Evolutionary conservation across 768 basidiomycete species (phyloP).

Genomic region (Leccinellum albellum): DNA sequence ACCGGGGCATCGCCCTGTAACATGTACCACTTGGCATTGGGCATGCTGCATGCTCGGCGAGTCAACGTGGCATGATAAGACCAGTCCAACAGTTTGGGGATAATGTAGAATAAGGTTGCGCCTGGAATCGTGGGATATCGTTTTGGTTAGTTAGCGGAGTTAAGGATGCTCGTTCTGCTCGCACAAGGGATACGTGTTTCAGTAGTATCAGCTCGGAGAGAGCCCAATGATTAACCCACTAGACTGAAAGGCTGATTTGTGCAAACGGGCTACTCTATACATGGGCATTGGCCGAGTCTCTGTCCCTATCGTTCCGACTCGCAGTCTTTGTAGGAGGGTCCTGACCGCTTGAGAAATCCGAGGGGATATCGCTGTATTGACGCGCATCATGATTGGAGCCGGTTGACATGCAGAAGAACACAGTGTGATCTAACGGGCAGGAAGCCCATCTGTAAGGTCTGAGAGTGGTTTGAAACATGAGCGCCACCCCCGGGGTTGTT

Average conservation of each 20-base stretch:
- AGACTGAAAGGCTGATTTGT: background rate
- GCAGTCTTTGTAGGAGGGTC: background rate
- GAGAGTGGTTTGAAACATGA: background rate
- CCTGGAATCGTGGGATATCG: conserved; percentile 7
- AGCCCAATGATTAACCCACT: background rate
- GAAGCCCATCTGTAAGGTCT: background rate
- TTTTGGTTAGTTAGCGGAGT: background rate
- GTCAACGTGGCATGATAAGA: background rate
- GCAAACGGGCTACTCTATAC: background rate
- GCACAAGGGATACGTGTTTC: conserved; percentile 3
- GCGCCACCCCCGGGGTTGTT: background rate
- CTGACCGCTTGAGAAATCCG: conserved; percentile 18
- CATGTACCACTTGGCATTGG: background rate
- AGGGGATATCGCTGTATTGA: conserved; percentile 10
- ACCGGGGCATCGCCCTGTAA: too few relatives aligned
- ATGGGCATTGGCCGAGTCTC: conserved; percentile 1
- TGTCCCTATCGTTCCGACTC: background rate
- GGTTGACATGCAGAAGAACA: background rate
- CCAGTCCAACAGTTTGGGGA: background rate
- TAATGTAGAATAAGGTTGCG: background rate
- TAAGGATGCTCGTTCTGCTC: background rate
- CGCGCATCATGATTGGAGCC: background rate
- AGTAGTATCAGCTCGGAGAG: background rate
- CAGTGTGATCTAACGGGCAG: background rate
- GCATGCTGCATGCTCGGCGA: background rate